These are phyloP conservation scores for Eucalyptus marginata DNA, from an alignment of 345 rosid species.

Conservation along the genomic window DNA sequence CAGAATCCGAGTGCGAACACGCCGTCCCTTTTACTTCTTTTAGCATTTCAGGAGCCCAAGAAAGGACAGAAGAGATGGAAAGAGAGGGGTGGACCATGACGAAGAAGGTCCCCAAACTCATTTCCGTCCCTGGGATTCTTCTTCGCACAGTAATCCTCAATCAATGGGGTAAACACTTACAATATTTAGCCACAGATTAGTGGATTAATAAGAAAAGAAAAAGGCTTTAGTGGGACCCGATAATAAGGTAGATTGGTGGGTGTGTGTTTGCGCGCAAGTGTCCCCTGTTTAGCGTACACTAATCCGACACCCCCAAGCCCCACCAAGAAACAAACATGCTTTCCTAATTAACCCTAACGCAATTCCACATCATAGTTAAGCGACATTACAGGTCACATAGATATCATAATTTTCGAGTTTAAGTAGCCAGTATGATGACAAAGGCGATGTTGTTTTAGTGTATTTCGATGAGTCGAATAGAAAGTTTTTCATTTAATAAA, in stretches of 20 bases:
- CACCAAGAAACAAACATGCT: not conserved
- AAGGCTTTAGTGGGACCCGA: not conserved
- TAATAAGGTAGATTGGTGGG: not conserved
- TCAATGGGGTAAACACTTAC: not conserved
- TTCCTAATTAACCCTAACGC: not conserved
- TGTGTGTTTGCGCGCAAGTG: not conserved
- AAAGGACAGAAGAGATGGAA: not conserved
- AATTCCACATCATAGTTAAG: not conserved
- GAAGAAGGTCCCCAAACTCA: not conserved
- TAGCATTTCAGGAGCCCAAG: not conserved
- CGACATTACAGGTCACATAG: not conserved
- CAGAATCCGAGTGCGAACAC: not conserved
- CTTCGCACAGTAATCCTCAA: not conserved
- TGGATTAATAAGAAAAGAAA: not conserved
- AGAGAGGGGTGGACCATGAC: not conserved
- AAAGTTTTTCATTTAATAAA: too few relatives aligned
- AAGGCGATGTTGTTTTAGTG: accelerated
- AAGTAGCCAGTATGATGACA: not conserved
- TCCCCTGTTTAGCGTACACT: not conserved
- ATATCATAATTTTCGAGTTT: not conserved
- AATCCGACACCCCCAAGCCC: not conserved
- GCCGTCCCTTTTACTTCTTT: not conserved
- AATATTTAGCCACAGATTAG: not conserved
- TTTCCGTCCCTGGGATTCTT: not conserved
- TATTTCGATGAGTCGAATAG: not conserved